Evolutionary conservation across 768 basidiomycete species (phyloP).

Genomic region (Cyclocybe cylindracea): DNA sequence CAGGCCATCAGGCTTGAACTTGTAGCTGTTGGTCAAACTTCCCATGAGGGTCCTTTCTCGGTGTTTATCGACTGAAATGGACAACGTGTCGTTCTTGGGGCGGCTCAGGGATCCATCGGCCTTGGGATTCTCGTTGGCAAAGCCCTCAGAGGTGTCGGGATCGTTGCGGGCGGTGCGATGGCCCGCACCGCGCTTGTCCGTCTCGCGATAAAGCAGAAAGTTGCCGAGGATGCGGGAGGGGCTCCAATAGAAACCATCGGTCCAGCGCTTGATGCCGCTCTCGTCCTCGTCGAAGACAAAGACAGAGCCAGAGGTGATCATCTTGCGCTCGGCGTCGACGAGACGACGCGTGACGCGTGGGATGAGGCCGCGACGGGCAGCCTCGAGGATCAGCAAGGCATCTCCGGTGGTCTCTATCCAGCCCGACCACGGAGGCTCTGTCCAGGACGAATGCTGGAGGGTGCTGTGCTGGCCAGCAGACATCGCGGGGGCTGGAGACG

Average conservation of each 20-base stretch:
- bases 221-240: conserved; percentile 92
- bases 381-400: conserved; percentile 95
- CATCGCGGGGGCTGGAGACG: conserved; percentile 30
- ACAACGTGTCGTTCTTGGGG: conserved; percentile 50
- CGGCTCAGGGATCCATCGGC: conserved; percentile 49
- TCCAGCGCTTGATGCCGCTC: conserved; percentile 97
- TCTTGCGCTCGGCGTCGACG: conserved; percentile 88
- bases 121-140: conserved; percentile 22
- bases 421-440: conserved; percentile 89
- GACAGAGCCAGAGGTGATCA: conserved; percentile 92
- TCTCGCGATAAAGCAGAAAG: conserved; percentile 94
- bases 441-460: conserved; percentile 53
- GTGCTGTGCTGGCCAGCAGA: conserved; percentile 35
- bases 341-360: conserved; percentile 91
- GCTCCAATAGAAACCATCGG: conserved; percentile 96
- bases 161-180: conserved; percentile 54
- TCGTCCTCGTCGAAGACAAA: conserved; percentile 98
- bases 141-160: conserved; percentile 32
- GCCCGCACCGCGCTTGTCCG: conserved; percentile 76
- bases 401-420: conserved; percentile 96
- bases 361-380: conserved; percentile 85
- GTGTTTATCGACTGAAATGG: conserved; percentile 62
- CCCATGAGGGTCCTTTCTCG: conserved; percentile 85
- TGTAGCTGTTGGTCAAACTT: conserved; percentile 89
- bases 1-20: conserved; percentile 90